Evolutionary conservation across 306 rosid species (phyloP).

Genomic region (Alnus glutinosa): DNA sequence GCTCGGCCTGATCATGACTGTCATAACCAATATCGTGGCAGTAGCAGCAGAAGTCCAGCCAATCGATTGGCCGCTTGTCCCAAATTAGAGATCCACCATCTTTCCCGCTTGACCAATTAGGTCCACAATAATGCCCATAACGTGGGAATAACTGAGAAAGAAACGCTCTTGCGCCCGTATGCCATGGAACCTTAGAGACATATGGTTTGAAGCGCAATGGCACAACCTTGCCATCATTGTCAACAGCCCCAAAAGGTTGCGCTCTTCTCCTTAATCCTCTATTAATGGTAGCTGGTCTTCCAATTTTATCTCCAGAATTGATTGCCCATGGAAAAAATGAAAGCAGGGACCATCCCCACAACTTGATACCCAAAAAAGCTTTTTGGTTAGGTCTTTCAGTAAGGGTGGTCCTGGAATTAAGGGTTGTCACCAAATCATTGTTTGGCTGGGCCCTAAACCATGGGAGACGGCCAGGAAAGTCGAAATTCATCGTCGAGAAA

Average conservation of each 20-base stretch:
- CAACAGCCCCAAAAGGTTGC: slow-evolving; percentile 32
- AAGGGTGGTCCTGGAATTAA: slow-evolving; percentile 23
- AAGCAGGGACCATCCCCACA: slow-evolving; percentile 47
- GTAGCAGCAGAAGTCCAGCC: slow-evolving; percentile 97
- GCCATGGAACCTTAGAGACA: slow-evolving; percentile 95
- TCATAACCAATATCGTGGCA: slow-evolving; percentile 98
- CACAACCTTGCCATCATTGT: slow-evolving; percentile 15
- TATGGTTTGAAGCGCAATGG: slow-evolving; percentile 77
- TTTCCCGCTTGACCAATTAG: slow-evolving; percentile 96
- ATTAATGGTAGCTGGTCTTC: slow-evolving; percentile 64
- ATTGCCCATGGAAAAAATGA: slow-evolving; percentile 55
- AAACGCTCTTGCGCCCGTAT: slow-evolving; percentile 80
- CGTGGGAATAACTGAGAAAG: slow-evolving; percentile 85
- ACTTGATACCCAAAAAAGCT: slow-evolving; percentile 35
- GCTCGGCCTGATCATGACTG: slow-evolving; percentile 74
- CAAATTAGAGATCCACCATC: slow-evolving; percentile 71
- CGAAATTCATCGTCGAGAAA: slow-evolving; percentile 46
- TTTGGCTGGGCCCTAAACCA: slow-evolving; percentile 49
- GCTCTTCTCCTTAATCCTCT: slow-evolving; percentile 56
- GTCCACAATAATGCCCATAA: slow-evolving; percentile 97
- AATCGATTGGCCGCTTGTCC: slow-evolving; percentile 93
- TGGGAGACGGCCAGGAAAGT: slow-evolving; percentile 47
- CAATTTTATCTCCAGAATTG: slow-evolving; percentile 30
- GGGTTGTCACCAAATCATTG: slow-evolving; percentile 32
- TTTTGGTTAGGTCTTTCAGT: slow-evolving; percentile 34